Evolutionary conservation across 2,329 filamentous ascomycete genomes (phyloP), one percentile per base, ranked within the genome.

Genomic region (Phyllosticta paracitricarpa): DNA sequence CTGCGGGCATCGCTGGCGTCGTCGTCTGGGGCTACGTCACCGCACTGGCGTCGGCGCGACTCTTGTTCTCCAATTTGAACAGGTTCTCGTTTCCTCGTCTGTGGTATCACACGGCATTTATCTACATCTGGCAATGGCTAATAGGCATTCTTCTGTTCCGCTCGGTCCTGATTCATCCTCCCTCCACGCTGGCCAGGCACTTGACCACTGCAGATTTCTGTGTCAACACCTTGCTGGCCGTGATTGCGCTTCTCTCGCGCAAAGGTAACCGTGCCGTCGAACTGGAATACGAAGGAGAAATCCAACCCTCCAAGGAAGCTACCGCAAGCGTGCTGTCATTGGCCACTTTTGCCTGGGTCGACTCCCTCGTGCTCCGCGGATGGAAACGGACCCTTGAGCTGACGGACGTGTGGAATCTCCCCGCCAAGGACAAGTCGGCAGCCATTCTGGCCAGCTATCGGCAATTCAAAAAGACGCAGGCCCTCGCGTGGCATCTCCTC

Each of bases 231-330:
- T 71, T 96, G 12, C 81, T 99, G 12, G 86, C 91, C 59, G 73
- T 83, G 54, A 86, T 97, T 71, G 85, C 90, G 53, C 75, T 95
- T 61, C 89, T 86, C 58, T 95, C 91, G 64, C 86, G 94, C 65
- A 94, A 91, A 76, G 94, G 94, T 54, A 97, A 97, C 74, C 94
- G 91, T 74, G 85, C 88, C 2, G 89, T 99, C 12, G 76, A 92
- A 54, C 73, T 97, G 69, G 91, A 96, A 73, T 92, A 92, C 79
- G 92, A 97, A 73, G 90, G 89, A 63, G 88, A 88, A 33, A 84
- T 99, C 58, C 85, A 93, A 69, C 94, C 94, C 22, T 93, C 92
- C 2, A 85, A 83, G 64, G 92, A 99, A 72, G 90, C 91, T 6
- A 80, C 90, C 48, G 91, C 94, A 1, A 97, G 93, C 71, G 76